A percentile compares a stretch with the other conserved stretches of the same genome.
Evolutionary conservation across 768 basidiomycete species (phyloP).

Genomic region (Tylopilus balloui): DNA sequence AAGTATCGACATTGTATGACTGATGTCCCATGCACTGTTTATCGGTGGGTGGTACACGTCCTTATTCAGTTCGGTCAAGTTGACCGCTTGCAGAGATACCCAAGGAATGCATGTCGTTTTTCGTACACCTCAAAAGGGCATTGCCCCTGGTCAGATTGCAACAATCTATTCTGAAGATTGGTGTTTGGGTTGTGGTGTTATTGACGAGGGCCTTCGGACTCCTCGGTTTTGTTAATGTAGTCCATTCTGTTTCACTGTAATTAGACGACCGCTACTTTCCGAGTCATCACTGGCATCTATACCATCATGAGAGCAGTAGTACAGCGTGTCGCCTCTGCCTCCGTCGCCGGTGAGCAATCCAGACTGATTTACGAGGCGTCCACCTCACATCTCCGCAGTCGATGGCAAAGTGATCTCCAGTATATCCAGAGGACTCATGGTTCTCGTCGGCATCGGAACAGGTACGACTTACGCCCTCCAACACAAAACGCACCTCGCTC

Average conservation of each 20-base stretch:
- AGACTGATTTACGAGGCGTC: neutral
- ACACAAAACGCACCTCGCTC: neutral
- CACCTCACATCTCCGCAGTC: slow-evolving; percentile 44
- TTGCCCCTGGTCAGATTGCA: slow-evolving; percentile 78
- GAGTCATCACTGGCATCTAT: neutral
- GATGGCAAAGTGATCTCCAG: slow-evolving; percentile 73
- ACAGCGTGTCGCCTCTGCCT: slow-evolving; percentile 79
- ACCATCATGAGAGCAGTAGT: slow-evolving; percentile 75
- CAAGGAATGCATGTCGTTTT: slow-evolving; percentile 43
- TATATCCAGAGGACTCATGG: slow-evolving; percentile 83
- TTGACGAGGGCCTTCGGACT: slow-evolving; percentile 32
- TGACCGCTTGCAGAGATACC: slow-evolving; percentile 18
- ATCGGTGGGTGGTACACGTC: slow-evolving; percentile 35
- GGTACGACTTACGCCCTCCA: slow-evolving; percentile 39
- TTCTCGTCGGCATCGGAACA: slow-evolving; percentile 83
- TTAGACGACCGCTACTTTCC: neutral
- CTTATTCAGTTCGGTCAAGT: neutral
- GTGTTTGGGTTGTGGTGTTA: slow-evolving; percentile 83
- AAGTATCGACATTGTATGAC: slow-evolving; percentile 72
- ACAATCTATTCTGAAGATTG: slow-evolving; percentile 68
- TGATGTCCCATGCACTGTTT: slow-evolving; percentile 48
- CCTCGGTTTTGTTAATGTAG: neutral
- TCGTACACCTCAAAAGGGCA: slow-evolving; percentile 56
- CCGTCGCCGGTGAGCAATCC: slow-evolving; percentile 62
- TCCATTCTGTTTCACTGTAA: too few species aligned